Base-by-base conservation (phyloP, 163 green algal species). In the Chloromonas sp. region DNA sequence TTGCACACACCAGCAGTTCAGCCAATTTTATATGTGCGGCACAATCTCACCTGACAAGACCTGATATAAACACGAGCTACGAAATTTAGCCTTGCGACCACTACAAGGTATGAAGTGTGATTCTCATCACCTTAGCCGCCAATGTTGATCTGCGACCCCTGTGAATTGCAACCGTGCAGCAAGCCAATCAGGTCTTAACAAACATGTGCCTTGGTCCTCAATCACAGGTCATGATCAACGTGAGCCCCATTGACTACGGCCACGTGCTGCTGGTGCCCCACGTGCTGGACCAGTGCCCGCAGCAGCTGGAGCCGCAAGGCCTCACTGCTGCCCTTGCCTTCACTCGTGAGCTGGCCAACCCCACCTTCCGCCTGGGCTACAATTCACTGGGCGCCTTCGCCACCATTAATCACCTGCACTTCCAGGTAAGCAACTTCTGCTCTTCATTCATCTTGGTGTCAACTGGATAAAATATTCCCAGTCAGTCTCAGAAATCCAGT, bases 341-440 rank as follows among this genome's bases (percentile, higher is more conserved):
- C 91, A 93, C 93, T 0, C 80, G 91, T 1, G 93, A 99, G 91
- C 88, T 92, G 15, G 90, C 93, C 89, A 98, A 97, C 90, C 92
- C 94, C 59, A 96, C 96, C 91, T 97, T 99, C 81, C 92, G 97
- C 13, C 88, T 99, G 1, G 96, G 96, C 62, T 99, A 96, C 93
- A 99, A 99, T 91, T 97, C 93, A 0, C 92, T 99, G 76, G 97
- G 97, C 58, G 97, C 97, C 2, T 99, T 98, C 81, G 97, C 94
- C 71, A 99, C 97, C 71, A 97, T 99, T 92, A 99, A 99, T 92
- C 97, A 99, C 88, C 93, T 99, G 74, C 97, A 99, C 91, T 99
- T 99, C 90, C 97, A 99, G 92, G 92, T 92, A 58, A 58, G 81
- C 14, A 36, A 58, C 3, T 60, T 14, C 2, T 60, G 1, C 15